These are phyloP conservation scores for Botrytis paeoniae DNA, from an alignment of 2,329 filamentous ascomycete species.

Conservation along the genomic window DNA sequence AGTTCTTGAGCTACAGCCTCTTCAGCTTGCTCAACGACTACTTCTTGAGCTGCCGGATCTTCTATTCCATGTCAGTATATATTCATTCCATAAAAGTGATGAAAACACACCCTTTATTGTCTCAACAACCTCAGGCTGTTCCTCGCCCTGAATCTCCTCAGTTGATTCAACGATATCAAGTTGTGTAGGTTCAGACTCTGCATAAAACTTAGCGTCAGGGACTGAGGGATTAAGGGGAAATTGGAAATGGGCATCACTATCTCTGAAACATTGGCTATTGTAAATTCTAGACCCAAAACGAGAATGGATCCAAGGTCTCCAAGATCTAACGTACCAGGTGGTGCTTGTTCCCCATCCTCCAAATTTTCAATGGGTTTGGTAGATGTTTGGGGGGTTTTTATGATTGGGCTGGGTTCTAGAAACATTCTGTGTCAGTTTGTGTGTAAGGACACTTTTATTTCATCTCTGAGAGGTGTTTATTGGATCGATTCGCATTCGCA, in stretches of 20 bases:
- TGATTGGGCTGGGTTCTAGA: not conserved
- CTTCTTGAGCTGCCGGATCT: not conserved
- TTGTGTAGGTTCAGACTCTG: not conserved
- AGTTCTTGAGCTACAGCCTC: not conserved
- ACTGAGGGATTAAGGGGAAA: not conserved
- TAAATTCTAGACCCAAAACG: not conserved
- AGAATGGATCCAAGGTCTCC: constrained; percentile 4
- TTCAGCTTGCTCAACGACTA: constrained; percentile 1
- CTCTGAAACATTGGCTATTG: constrained; percentile 1
- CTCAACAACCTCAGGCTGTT: not conserved
- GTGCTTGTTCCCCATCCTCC: not conserved
- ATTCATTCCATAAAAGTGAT: not conserved
- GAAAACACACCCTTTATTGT: not conserved
- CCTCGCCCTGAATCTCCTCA: not conserved
- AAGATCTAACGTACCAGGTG: constrained; percentile 11
- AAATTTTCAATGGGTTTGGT: not conserved
- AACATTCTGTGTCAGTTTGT: not conserved
- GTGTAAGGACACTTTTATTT: not conserved
- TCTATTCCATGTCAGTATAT: not conserved
- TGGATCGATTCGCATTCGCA: not conserved
- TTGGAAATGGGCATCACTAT: not conserved
- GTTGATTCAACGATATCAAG: not conserved
- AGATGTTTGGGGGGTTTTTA: not conserved
- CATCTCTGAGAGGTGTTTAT: not conserved
- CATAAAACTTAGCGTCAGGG: constrained; percentile 4